Percentiles rank a stretch among this genome's conserved stretches.
Conservation (phyloP, 495 filamentous ascomycete genomes). For the Neurospora sp. region DNA sequence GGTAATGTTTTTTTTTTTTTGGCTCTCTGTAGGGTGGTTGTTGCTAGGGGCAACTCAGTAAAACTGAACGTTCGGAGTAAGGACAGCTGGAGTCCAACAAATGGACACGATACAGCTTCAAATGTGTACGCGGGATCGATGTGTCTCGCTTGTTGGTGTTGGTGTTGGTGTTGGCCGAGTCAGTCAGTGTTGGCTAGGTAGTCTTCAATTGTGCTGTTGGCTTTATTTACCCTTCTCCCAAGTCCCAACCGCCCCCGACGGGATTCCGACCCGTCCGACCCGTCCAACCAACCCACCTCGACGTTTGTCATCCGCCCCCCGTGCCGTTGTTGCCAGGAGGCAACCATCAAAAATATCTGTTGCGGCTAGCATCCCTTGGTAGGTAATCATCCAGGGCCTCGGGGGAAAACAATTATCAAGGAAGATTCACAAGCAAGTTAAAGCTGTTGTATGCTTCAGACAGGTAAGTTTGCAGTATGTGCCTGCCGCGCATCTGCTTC, state of each 20-base stretch:
- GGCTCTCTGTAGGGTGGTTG: no score
- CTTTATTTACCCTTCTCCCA: background rate
- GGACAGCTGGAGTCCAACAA: no score
- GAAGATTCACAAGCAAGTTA: background rate
- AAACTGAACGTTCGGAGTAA: no score
- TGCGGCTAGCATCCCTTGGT: background rate
- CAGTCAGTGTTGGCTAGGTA: no score
- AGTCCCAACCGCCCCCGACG: background rate
- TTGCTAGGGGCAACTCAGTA: no score
- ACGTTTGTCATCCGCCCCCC: background rate
- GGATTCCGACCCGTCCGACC: background rate
- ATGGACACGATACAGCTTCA: background rate
- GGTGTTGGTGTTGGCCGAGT: background rate
- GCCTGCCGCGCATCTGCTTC: background rate
- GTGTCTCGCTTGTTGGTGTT: background rate
- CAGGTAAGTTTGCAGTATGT: background rate
- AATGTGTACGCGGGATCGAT: background rate
- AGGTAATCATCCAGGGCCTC: background rate
- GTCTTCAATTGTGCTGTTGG: background rate
- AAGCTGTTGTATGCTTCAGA: background rate
- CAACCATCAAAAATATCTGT: background rate
- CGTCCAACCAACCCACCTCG: background rate
- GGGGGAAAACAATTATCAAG: background rate
- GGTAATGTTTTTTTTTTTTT: no score
- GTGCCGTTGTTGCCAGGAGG: background rate